Evolutionary conservation across 768 basidiomycete genomes (phyloP).

Genomic region (Calocybe gangraenosa): DNA sequence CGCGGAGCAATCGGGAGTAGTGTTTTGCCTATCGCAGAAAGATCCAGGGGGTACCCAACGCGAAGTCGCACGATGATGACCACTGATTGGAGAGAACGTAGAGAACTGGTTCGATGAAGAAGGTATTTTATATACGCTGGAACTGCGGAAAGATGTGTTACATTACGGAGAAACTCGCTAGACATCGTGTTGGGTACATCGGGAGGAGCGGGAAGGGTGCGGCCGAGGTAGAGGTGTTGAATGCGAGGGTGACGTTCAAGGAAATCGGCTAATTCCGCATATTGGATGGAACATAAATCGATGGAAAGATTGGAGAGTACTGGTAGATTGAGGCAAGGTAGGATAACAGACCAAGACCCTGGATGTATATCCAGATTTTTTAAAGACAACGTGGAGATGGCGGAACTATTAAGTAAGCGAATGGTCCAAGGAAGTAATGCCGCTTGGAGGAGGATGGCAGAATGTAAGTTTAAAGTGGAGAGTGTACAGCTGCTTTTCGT

Average conservation of each 20-base stretch:
- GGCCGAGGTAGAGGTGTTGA: conserved; percentile 8
- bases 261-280: conserved; percentile 2
- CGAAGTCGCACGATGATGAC: conserved; percentile 4
- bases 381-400: conserved; percentile 21
- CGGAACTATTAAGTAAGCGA: conserved; percentile 16
- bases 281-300: conserved; percentile 11
- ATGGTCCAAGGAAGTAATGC: conserved; percentile 20
- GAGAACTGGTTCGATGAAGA: background rate
- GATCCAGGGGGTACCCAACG: conserved; percentile 5
- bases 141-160: conserved; percentile 9
- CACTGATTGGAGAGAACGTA: conserved; percentile 5
- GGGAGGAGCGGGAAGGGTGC: conserved; percentile 2
- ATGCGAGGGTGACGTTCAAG: conserved; percentile 11
- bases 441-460: conserved; percentile 19
- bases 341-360: conserved; percentile 17
- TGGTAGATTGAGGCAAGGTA: conserved; percentile 19
- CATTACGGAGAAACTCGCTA: background rate
- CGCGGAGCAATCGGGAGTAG: conserved; percentile 2
- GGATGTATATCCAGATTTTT: conserved; percentile 15
- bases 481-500: conserved; percentile 1
- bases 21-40: conserved; percentile 1
- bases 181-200: background rate
- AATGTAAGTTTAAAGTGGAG: conserved; percentile 20
- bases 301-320: conserved; percentile 19
- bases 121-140: conserved; percentile 3